These are phyloP conservation scores for Solanum aculeatissimum DNA, from an alignment of 305 asterid genomes.

Conservation along the genomic window DNA sequence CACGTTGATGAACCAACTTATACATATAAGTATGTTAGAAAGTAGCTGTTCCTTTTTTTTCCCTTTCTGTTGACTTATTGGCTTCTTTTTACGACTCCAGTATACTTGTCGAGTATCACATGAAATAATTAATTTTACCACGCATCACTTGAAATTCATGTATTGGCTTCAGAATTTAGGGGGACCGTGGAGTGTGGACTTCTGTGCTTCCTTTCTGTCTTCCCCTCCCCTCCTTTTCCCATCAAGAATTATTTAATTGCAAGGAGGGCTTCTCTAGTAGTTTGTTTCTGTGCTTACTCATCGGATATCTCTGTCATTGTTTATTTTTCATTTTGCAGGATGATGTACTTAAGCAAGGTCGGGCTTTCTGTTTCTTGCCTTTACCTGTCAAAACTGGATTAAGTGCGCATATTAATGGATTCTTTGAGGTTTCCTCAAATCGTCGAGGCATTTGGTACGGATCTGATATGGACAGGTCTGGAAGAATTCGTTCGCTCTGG, in stretches of 20 bases:
- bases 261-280: not conserved
- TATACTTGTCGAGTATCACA: not conserved
- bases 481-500: constrained; percentile 91
- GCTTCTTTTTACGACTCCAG: not conserved
- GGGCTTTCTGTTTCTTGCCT: constrained; percentile 96
- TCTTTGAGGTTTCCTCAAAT: constrained; percentile 93
- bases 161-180: not conserved
- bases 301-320: not conserved
- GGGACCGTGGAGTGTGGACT: not conserved
- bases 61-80: not conserved
- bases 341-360: constrained; percentile 52
- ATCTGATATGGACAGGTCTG: constrained; percentile 97
- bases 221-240: not conserved
- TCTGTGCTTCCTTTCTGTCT: not conserved
- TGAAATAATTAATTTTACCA: not conserved
- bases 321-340: constrained; percentile 39
- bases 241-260: not conserved
- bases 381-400: constrained; percentile 94
- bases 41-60: not conserved
- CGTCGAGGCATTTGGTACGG: constrained; percentile 99
- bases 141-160: not conserved
- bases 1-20: not conserved
- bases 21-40: not conserved
- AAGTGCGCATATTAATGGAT: constrained; percentile 76
- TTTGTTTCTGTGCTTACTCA: constrained; percentile 1